These are phyloP conservation scores for Neonothopanus nambi DNA, from an alignment of 1,284 basidiomycete species.

Conservation along the genomic window DNA sequence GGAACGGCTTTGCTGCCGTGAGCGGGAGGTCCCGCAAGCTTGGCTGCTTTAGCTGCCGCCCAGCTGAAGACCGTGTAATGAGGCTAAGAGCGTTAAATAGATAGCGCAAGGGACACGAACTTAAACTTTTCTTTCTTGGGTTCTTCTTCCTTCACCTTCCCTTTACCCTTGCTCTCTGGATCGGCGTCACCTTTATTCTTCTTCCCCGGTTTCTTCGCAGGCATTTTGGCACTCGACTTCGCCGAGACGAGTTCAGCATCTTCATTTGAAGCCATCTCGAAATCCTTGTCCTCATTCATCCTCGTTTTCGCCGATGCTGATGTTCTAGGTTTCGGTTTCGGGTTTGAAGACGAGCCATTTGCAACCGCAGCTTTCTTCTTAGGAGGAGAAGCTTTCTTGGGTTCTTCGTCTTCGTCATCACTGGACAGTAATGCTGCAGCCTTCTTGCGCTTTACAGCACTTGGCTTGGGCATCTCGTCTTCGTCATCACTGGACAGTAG, in stretches of 20 bases:
- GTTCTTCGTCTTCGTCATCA: slow-evolving; percentile 32
- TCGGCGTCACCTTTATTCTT: not conserved
- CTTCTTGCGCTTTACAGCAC: slow-evolving; percentile 32
- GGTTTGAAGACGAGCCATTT: slow-evolving; percentile 28
- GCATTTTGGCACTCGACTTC: slow-evolving; percentile 10
- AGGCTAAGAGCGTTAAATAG: slow-evolving; percentile 1
- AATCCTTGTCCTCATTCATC: slow-evolving; percentile 26
- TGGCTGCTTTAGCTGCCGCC: slow-evolving; percentile 65
- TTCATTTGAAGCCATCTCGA: slow-evolving; percentile 17
- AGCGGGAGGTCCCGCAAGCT: slow-evolving; percentile 68
- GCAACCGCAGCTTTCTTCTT: slow-evolving; percentile 42
- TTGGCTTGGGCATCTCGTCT: slow-evolving; percentile 23
- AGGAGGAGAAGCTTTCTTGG: slow-evolving; percentile 32
- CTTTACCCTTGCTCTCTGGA: slow-evolving; percentile 23
- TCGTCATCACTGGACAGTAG: slow-evolving; percentile 28
- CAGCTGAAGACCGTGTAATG: slow-evolving; percentile 44
- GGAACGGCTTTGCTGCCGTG: slow-evolving; percentile 87
- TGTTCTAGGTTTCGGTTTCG: slow-evolving; percentile 23
- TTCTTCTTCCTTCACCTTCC: slow-evolving; percentile 21
- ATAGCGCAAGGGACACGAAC: slow-evolving; percentile 19
- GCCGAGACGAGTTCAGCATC: slow-evolving; percentile 15
- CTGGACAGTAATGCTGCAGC: slow-evolving; percentile 28
- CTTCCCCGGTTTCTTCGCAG: not conserved
- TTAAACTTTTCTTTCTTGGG: slow-evolving; percentile 33
- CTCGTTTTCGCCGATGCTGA: slow-evolving; percentile 17